Percentiles rank a stretch among this genome's conserved stretches.
Conservation (phyloP, 352 stramenopile species). For the Peronospora destructor region DNA sequence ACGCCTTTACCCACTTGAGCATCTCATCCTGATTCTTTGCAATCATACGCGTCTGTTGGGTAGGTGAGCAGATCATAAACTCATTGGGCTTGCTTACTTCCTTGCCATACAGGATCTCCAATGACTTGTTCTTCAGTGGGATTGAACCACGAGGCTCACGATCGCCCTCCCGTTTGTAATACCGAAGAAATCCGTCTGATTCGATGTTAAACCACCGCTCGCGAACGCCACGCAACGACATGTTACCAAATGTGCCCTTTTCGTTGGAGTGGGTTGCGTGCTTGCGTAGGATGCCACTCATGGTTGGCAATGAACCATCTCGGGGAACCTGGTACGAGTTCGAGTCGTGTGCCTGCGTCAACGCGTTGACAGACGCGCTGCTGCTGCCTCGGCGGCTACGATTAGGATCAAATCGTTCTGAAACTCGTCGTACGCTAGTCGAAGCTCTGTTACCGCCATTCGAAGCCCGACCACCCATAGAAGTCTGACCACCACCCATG, state of each 20-base stretch:
- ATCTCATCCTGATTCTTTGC: conserved; percentile 71
- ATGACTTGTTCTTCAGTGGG: conserved; percentile 48
- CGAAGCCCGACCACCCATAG: conserved; percentile 12
- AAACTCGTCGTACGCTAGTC: conserved; percentile 15
- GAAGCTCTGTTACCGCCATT: conserved; percentile 9
- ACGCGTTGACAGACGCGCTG: conserved; percentile 46
- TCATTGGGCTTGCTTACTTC: conserved; percentile 62
- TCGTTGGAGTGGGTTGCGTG: conserved; percentile 76
- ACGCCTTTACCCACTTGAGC: conserved; percentile 55
- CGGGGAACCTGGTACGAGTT: conserved; percentile 38
- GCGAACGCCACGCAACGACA: conserved; percentile 64
- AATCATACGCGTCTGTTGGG: conserved; percentile 64
- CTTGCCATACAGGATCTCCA: conserved; percentile 68
- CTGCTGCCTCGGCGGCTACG: conserved; percentile 39
- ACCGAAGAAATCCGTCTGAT: conserved; percentile 49
- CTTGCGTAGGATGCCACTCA: conserved; percentile 60
- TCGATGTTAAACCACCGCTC: conserved; percentile 74
- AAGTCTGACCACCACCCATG: conserved; percentile 9
- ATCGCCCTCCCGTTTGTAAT: conserved; percentile 81
- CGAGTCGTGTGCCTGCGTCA: conserved; percentile 46
- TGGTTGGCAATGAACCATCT: conserved; percentile 31
- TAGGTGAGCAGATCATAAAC: conserved; percentile 73
- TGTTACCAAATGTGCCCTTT: conserved; percentile 68
- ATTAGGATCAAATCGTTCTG: conserved; percentile 30
- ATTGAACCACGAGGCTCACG: conserved; percentile 62